Percentiles rank a stretch among this genome's conserved stretches.
These are phyloP conservation scores for Candida tammaniensis DNA, from an alignment of 805 yeast genomes.

Conservation along the genomic window DNA sequence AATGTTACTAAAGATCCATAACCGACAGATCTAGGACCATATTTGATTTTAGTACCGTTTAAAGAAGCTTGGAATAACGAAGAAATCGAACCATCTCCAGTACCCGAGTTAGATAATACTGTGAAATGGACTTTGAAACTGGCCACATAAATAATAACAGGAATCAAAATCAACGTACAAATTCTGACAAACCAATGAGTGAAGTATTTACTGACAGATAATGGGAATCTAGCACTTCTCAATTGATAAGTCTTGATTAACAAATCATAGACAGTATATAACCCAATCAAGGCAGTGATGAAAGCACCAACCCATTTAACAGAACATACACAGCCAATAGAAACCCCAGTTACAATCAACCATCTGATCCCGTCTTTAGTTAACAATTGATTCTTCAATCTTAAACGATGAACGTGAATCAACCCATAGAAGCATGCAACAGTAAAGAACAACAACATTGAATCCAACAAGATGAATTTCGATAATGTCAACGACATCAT, in stretches of 20 bases:
- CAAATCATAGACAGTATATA: conserved; percentile 56
- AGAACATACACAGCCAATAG: conserved; percentile 80
- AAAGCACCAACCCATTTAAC: conserved; percentile 86
- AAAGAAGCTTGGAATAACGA: conserved; percentile 88
- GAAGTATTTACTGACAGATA: conserved; percentile 28
- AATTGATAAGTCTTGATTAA: conserved; percentile 41
- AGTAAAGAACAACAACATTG: conserved; percentile 87
- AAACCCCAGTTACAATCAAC: conserved; percentile 60
- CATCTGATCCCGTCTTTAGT: conserved; percentile 46
- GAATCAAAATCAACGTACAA: conserved; percentile 64
- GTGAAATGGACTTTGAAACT: conserved; percentile 82
- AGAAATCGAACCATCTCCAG: conserved; percentile 91
- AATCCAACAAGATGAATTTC: conserved; percentile 86
- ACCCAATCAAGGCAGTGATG: conserved; percentile 58
- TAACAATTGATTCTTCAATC: conserved; percentile 35
- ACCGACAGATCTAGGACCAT: conserved; percentile 67
- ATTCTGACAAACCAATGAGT: conserved; percentile 75
- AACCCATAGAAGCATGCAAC: conserved; percentile 42
- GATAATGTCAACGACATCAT: conserved; percentile 81
- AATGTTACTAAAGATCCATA: conserved; percentile 62
- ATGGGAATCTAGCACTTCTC: conserved; percentile 13
- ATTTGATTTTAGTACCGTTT: conserved; percentile 58
- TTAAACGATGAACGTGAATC: conserved; percentile 47
- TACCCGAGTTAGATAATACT: conserved; percentile 74
- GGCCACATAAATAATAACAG: conserved; percentile 62